Evolutionary conservation across 352 stramenopile genomes (phyloP).

Genomic region (Phytophthora capsici): DNA sequence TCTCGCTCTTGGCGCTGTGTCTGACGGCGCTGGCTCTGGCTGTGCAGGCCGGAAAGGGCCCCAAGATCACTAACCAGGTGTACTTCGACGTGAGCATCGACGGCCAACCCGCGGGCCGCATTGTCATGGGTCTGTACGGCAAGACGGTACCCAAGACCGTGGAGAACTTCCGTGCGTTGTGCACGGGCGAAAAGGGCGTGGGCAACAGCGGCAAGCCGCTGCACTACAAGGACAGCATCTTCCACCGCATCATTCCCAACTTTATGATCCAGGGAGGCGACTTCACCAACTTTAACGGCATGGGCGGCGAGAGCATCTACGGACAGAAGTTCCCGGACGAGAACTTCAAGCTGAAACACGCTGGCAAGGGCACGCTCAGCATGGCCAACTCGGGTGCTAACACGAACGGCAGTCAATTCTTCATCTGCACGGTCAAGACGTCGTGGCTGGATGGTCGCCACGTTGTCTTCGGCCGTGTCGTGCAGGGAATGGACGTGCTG

Average conservation of each 20-base stretch:
- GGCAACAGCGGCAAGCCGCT: slow-evolving; percentile 95
- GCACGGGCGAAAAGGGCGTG: slow-evolving; percentile 97
- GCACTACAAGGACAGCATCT: slow-evolving; percentile 96
- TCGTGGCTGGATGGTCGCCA: slow-evolving; percentile 90
- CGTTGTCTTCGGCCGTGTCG: slow-evolving; percentile 94
- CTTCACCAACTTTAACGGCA: slow-evolving; percentile 82
- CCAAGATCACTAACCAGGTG: slow-evolving; percentile 91
- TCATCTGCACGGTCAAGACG: slow-evolving; percentile 95
- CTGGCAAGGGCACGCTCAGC: slow-evolving; percentile 68
- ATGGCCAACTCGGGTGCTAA: slow-evolving; percentile 88
- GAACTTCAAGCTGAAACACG: slow-evolving; percentile 92
- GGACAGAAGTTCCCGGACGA: slow-evolving; percentile 81
- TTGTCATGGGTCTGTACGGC: slow-evolving; percentile 87
- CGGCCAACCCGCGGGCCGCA: slow-evolving; percentile 79
- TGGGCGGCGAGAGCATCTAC: slow-evolving; percentile 83
- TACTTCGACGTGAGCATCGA: slow-evolving; percentile 98
- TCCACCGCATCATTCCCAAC: slow-evolving; percentile 98
- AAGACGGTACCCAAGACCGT: slow-evolving; percentile 89
- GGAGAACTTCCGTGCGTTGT: slow-evolving; percentile 97
- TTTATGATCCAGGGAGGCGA: slow-evolving; percentile 93
- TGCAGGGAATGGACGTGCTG: slow-evolving; percentile 97
- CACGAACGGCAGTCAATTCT: slow-evolving; percentile 98
- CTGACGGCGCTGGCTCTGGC: slow-evolving; percentile 42
- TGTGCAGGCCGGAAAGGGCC: slow-evolving; percentile 50
- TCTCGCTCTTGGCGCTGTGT: slow-evolving; percentile 51